Percentiles rank a stretch among this genome's conserved stretches.
phyloP scores from a whole-genome alignment of 257 asterid genomes.

The Haberlea rhodopensis region DNA sequence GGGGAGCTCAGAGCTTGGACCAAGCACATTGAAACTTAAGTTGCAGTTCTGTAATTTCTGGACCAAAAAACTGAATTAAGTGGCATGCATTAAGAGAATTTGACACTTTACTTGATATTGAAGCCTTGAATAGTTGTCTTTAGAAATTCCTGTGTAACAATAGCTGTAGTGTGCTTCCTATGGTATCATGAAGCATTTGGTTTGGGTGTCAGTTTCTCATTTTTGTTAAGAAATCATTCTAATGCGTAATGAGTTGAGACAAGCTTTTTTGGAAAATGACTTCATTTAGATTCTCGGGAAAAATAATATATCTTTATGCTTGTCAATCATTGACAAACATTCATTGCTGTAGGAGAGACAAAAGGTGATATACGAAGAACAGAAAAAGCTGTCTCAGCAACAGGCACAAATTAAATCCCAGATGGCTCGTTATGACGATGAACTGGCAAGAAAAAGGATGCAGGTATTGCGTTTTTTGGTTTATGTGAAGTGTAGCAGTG shows the following conservation, averaged over 20 bases:
- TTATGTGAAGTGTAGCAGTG: slow-evolving; percentile 13
- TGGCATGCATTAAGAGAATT: neutral
- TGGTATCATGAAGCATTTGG: neutral
- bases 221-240: neutral
- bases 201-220: neutral
- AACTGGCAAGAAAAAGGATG: slow-evolving; percentile 92
- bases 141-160: neutral
- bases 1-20: neutral
- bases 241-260: neutral
- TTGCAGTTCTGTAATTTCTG: neutral
- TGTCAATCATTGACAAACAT: neutral
- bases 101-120: neutral
- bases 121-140: too few species aligned
- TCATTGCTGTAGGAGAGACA: slow-evolving; percentile 61
- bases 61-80: neutral
- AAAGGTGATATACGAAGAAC: slow-evolving; percentile 71
- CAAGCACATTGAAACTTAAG: neutral
- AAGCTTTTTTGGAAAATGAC: neutral
- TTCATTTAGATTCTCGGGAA: neutral
- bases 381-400: slow-evolving; percentile 79
- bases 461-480: slow-evolving; percentile 48
- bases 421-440: slow-evolving; percentile 88
- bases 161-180: neutral
- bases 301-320: neutral
- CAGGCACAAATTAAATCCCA: slow-evolving; percentile 81